phyloP scores from a whole-genome alignment of 805 yeast genomes.

The Spencermartinsiella europaea region DNA sequence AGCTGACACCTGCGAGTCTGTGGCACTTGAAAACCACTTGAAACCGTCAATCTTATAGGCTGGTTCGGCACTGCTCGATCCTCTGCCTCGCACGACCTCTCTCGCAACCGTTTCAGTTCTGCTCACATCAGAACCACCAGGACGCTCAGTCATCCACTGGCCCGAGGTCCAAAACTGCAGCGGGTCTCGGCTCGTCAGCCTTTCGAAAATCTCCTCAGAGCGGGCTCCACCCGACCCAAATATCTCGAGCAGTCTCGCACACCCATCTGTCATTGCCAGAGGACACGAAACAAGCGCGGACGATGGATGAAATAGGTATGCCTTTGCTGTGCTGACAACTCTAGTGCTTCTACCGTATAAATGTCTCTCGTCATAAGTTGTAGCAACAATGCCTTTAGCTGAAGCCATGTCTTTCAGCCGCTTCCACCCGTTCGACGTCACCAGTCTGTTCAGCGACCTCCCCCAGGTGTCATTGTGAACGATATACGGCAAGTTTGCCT shows the following conservation, averaged over 20 bases:
- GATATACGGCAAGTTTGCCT: conserved; percentile 25
- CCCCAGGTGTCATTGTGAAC: conserved; percentile 30
- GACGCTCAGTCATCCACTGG: conserved; percentile 33
- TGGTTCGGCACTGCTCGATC: neutral
- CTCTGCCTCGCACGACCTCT: neutral
- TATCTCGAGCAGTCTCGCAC: conserved; percentile 28
- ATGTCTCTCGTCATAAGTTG: conserved; percentile 25
- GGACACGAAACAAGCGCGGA: conserved; percentile 31
- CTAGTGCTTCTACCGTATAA: conserved; percentile 22
- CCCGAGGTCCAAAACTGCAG: conserved; percentile 30
- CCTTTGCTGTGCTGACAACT: conserved; percentile 23
- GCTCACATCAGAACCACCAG: conserved; percentile 31
- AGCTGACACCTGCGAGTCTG: conserved; percentile 29
- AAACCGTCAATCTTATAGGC: conserved; percentile 25
- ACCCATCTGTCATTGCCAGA: conserved; percentile 33
- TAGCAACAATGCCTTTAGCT: conserved; percentile 24
- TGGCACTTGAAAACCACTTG: conserved; percentile 33
- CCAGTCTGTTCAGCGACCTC: conserved; percentile 20
- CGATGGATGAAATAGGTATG: conserved; percentile 26
- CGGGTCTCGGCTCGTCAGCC: conserved; percentile 26
- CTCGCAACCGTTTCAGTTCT: conserved; percentile 28
- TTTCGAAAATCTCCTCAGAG: conserved; percentile 16
- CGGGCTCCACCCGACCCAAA: conserved; percentile 4
- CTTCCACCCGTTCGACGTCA: conserved; percentile 30
- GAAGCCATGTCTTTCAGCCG: conserved; percentile 22